A percentile compares a stretch with the other conserved stretches of the same genome.
phyloP scores from a whole-genome alignment of 768 basidiomycete genomes.

The Tephrocybe sp. region DNA sequence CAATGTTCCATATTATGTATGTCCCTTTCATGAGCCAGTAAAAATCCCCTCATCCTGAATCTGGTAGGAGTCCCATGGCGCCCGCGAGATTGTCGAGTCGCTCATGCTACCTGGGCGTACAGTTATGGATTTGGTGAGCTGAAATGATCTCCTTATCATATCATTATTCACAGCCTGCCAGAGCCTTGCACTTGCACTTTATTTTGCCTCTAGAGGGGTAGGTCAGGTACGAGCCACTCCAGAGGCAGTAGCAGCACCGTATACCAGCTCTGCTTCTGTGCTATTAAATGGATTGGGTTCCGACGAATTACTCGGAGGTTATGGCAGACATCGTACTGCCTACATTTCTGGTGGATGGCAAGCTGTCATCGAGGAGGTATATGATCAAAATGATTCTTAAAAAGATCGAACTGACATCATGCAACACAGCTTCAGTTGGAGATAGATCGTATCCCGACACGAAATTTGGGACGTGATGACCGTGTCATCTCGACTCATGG shows the following conservation, averaged over 20 bases:
- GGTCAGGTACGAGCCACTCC: slow-evolving; percentile 52
- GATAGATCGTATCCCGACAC: slow-evolving; percentile 79
- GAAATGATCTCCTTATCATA: background rate
- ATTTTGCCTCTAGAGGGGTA: slow-evolving; percentile 84
- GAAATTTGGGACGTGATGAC: slow-evolving; percentile 95
- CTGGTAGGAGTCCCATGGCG: slow-evolving; percentile 63
- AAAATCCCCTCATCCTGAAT: background rate
- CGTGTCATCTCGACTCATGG: slow-evolving; percentile 89
- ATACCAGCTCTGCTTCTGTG: slow-evolving; percentile 77
- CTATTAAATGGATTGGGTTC: slow-evolving; percentile 91
- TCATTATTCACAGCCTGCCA: slow-evolving; percentile 26
- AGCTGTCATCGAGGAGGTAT: slow-evolving; percentile 79
- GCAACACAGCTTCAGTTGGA: slow-evolving; percentile 78
- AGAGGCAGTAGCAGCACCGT: slow-evolving; percentile 42
- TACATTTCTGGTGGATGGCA: slow-evolving; percentile 70
- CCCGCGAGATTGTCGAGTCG: slow-evolving; percentile 56
- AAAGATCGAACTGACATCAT: slow-evolving; percentile 1
- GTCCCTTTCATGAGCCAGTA: background rate
- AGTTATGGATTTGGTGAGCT: slow-evolving; percentile 86
- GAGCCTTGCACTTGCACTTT: slow-evolving; percentile 91
- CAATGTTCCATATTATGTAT: slow-evolving; percentile 77
- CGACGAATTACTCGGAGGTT: slow-evolving; percentile 94
- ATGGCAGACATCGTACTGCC: slow-evolving; percentile 82
- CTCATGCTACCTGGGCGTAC: slow-evolving; percentile 80
- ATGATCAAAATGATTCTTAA: slow-evolving; percentile 3